Base-by-base conservation (phyloP, 2,329 filamentous ascomycete genomes). In the Parascedosporium putredinis region DNA sequence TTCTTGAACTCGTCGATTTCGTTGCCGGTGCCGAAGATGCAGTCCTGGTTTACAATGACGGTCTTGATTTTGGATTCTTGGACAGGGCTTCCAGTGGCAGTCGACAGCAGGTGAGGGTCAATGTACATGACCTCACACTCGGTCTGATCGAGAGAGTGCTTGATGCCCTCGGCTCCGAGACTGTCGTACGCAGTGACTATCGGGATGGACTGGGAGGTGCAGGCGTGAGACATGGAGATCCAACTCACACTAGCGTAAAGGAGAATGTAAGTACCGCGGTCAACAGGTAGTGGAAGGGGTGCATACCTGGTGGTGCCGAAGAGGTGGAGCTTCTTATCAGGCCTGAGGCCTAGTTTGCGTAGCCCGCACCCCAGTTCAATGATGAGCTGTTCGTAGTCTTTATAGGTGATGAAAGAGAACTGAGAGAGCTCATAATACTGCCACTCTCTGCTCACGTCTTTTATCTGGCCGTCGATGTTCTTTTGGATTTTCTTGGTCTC, bases 121-220 rank as follows among this genome's bases (percentile, higher is more conserved):
- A 88, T 77, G 68, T 90, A 95, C 73, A 96, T 91, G 65, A 84
- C 83, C 58, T 81, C 81, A 47, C 88, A 84, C 54, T 81, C 74
- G 49, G 88, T 93, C 68, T 95, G 86, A 20, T 82, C 74, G 55
- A 96, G 78, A 3, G 89, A 94, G 71, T 95, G 89, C 69, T 84
- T 81, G 55, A 96, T 78, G 44, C 89, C 90, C 54, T 83, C 81
- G 59, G 88, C 79, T 49, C 90, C 90, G 42, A 96, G 83, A 25
- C 89, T 95, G 66, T 96, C 90, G 67, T 96, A 96, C 46, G 90
- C 89, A 42, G 91, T 97, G 47, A 96, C 91, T 56, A 96, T 90
- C 52, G 87, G 81, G 64, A 96, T 81, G 42, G 87, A 90, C 67
- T 97, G 91, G 14, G 89, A 90, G 18, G 82, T 70, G 79, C 84